Evolutionary conservation across 2,329 filamentous ascomycete genomes (phyloP).

Genomic region (Curvularia sp.): DNA sequence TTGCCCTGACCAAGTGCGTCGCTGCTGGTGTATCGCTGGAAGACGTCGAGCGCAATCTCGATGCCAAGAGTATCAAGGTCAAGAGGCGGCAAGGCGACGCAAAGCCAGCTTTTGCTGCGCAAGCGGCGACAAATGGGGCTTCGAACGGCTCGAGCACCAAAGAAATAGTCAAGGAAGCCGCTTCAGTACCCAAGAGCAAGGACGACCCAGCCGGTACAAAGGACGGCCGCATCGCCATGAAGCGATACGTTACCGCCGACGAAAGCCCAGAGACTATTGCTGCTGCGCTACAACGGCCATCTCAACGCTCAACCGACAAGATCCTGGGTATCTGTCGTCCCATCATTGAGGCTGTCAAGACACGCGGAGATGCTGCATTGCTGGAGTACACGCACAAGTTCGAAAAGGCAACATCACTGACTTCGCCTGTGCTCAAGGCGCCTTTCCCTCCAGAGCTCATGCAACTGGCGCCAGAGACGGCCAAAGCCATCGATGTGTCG

Average conservation of each 20-base stretch:
- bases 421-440: conserved; percentile 85
- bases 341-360: conserved; percentile 87
- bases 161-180: conserved; percentile 59
- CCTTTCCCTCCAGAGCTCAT: conserved; percentile 88
- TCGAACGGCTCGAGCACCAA: conserved; percentile 37
- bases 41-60: conserved; percentile 90
- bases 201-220: conserved; percentile 60
- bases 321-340: conserved; percentile 91
- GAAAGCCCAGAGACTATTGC: conserved; percentile 71
- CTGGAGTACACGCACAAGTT: conserved; percentile 97
- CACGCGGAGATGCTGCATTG: conserved; percentile 84
- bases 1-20: conserved; percentile 88
- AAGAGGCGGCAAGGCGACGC: conserved; percentile 93
- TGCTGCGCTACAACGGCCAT: conserved; percentile 82
- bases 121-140: conserved; percentile 58
- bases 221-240: conserved; percentile 78
- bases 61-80: conserved; percentile 94
- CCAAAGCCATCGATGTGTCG: conserved; percentile 89
- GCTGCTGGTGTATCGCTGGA: conserved; percentile 83
- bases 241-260: conserved; percentile 73
- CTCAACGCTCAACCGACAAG: conserved; percentile 91
- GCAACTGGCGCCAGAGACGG: conserved; percentile 82
- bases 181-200: conserved; percentile 61
- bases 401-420: conserved; percentile 91
- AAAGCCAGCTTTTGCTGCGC: conserved; percentile 89